Evolutionary conservation across 176 grass and related monocot genomes (phyloP).

Genomic region (Cenchrus purpureus): DNA sequence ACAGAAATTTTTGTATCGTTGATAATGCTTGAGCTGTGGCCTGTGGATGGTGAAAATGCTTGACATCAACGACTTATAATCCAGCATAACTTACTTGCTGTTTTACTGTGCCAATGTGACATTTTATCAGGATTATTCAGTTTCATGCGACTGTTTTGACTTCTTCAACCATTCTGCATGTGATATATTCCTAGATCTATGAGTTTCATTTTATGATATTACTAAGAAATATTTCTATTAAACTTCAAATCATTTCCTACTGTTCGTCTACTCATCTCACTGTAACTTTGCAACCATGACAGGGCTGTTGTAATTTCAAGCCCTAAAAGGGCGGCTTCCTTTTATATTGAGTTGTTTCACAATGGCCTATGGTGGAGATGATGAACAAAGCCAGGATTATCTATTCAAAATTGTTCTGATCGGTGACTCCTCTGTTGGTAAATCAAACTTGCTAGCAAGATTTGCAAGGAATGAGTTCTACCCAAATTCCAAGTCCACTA

Average conservation of each 20-base stretch:
- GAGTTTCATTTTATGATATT: neutral
- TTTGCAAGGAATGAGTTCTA: slow-evolving; percentile 69
- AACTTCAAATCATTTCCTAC: neutral
- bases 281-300: slow-evolving; percentile 25
- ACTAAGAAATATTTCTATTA: neutral
- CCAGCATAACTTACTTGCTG: neutral
- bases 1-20: neutral
- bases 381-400: slow-evolving; percentile 66
- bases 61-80: neutral
- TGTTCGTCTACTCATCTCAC: neutral
- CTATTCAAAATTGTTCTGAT: slow-evolving; percentile 72
- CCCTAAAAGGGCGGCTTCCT: neutral
- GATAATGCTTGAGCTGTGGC: neutral
- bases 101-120: neutral
- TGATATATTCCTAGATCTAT: slow-evolving; percentile 23
- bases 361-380: slow-evolving; percentile 63
- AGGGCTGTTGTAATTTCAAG: slow-evolving; percentile 30
- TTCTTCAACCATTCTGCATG: neutral
- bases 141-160: neutral
- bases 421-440: slow-evolving; percentile 69
- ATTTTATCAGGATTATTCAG: neutral
- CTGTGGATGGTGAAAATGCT: slow-evolving; percentile 11
- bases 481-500: slow-evolving; percentile 71
- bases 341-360: slow-evolving; percentile 16
- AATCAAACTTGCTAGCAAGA: slow-evolving; percentile 77